Evolutionary conservation across 805 yeast genomes (phyloP), one percentile per base, ranked within the genome.

Genomic region (Ogataea pini): DNA sequence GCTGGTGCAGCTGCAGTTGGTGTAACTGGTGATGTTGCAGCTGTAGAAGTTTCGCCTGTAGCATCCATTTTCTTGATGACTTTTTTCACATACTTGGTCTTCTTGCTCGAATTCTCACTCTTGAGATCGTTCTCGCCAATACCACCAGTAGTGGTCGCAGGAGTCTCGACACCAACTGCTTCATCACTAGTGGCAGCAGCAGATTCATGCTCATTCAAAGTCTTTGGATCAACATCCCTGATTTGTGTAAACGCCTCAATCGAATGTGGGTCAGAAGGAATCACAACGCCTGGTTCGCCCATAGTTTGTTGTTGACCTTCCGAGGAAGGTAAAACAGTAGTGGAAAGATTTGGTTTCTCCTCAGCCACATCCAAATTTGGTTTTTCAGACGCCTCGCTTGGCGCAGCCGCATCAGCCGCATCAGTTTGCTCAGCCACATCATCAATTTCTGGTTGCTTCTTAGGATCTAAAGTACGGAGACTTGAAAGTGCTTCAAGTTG

Each of bases 241-340:
- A 82, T 74, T 56, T 81, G 77, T 40, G 69, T 67, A 61, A 89
- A 85, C 42, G 82, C 96, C 50, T 78, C 72, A 58, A 88, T 79
- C n/a, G 80, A 75, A 37, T 75, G 77, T 16, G 88, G 76, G 61
- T 86, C 77, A 36, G 70, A 59, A 41, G 92, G 92, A 56, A 86
- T 64, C 32, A 72, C 77, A 51, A 86, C 75, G 40, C 96, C 96
- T 24, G 94, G 89, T 60, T 86, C 91, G 42, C 89, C 86, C 31
- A 72, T 55, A 47, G 76, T 58, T 7, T 75, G 64, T 49, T 70
- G 69, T 42, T 75, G 75, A 20, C 72, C 74, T 53, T 75, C 79
- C 14, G 58, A 29, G 3, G 74, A 62, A 38, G 83, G 82, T 66
- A 77, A 47, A 18, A 77, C 82, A 10, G 80, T 73, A 50, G 53